A percentile compares a stretch with the other conserved stretches of the same genome.
Conservation (phyloP, 495 filamentous ascomycete species). For the Trichocladium uniseriatum region DNA sequence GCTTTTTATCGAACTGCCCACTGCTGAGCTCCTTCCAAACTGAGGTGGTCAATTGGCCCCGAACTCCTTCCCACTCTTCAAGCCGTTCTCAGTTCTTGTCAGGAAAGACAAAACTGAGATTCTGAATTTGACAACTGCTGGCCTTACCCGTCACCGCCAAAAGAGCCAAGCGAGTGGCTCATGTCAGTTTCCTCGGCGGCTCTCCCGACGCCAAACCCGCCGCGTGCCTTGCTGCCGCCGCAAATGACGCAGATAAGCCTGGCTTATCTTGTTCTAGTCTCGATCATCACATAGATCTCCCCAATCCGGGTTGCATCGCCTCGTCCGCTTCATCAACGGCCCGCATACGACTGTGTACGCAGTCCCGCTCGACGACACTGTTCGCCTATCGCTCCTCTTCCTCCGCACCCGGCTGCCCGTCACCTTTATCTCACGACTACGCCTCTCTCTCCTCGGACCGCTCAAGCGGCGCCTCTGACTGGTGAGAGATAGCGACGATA, state of each 20-base stretch:
- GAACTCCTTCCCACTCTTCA: not conserved
- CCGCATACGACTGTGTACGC: constrained; percentile 6
- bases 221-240: constrained; percentile 12
- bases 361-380: not conserved
- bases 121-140: too few species aligned
- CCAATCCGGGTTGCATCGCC: constrained; percentile 8
- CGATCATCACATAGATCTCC: constrained; percentile 40
- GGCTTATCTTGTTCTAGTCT: constrained; percentile 44
- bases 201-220: not conserved
- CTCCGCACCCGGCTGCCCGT: not conserved
- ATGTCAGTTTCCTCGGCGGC: not conserved
- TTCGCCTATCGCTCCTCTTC: constrained; percentile 2
- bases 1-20: not conserved
- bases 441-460: not conserved
- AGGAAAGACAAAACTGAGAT: not conserved
- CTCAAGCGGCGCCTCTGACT: not conserved
- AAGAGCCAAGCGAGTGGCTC: not conserved
- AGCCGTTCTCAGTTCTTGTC: too few species aligned
- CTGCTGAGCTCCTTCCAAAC: constrained; percentile 2
- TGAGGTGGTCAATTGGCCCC: not conserved
- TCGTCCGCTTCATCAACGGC: constrained; percentile 13
- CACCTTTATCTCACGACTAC: constrained; percentile 1
- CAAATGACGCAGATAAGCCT: constrained; percentile 46
- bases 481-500: constrained; percentile 8
- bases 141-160: not conserved